Base-by-base conservation (phyloP, 495 filamentous ascomycete genomes). In the Bacidia gigantensis region DNA sequence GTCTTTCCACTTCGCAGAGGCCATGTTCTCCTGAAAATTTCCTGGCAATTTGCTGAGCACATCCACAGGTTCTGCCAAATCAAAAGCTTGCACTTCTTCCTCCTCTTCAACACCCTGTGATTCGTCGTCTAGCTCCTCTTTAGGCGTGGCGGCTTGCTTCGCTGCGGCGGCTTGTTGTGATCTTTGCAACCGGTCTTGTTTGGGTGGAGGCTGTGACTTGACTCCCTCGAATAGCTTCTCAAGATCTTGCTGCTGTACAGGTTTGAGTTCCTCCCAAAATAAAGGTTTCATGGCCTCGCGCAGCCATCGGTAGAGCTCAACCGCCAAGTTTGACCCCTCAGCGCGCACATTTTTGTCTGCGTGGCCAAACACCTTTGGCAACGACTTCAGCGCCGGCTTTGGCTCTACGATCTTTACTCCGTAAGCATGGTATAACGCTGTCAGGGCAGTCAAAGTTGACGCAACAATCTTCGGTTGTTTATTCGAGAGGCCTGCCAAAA, bases 261-360 rank as follows among this genome's bases (percentile, higher is more conserved):
- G 86, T 65, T 99, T 99, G 53, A 99, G 67, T 40, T 97, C 93
- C 40, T 78, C 78, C 87, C 89, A 99, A 64, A 99, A 99, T 64
- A 95, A 80, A 17, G 90, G 87, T 64, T 99, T 99, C 77, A 99
- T 97, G 1, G 89, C 93, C 51, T 99, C 93, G 54, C 87, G 83
- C 26, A 99, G 75, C 93, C 93, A 99, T 64, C 93, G 74, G 67
- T 97, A 99, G 42, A 99, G 78, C 60, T 97, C 93, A 46, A 95
- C 89, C 0, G 89, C 83, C 25, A 99, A 72, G 57, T 84, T 88
- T 46, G 92, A 90, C 24, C 87, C 86, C 67, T 97, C 93, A 1
- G 89, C 88, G 61, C 93, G 83, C 12, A 99, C 93, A 63, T 96
- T 97, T 66, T 99, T 99, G 73, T 99, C 93, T 3, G 93, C 89